Evolutionary conservation across 2,329 filamentous ascomycete genomes (phyloP), one percentile per base, ranked within the genome.

Genomic region (Diaporthe batatas): DNA sequence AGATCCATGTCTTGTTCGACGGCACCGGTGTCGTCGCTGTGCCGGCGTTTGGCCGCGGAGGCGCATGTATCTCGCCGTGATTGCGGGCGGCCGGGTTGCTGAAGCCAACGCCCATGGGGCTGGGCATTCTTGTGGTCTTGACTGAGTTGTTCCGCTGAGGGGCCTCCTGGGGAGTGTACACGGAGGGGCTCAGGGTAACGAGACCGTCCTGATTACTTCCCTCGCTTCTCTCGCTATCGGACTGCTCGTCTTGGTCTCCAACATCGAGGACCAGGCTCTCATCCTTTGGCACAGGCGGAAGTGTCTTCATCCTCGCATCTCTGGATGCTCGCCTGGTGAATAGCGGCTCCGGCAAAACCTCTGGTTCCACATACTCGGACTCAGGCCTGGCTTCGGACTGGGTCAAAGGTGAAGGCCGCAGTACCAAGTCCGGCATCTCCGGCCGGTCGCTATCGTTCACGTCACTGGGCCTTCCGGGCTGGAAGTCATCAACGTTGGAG

Each of bases 401-500:
- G 44, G 75, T 75, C 39, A 83, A 77, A 8, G 81, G 82, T 51
- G 79, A 82, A n/a, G 80, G 81, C 34, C 78, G 78, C 72, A 76
- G 76, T 25, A 73, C 39, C 44, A 47, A 72, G 23, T 74, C 54
- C 21, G 69, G 82, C 73, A 47, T 72, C 23, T 74, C 54, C n/a
- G 69, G 82, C 73, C 82, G 72, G 70, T 81, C 74, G 73, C 34
- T 73, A 8, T 74, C 71, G 11, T 70, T n/a, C 21, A 36, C 44
- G 11, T 67, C 64, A 68, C 36, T 76, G 68, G n/a, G 62, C 70
- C 80, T 77, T 23, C 82, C 77, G 21, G 82, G 82, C 0, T 83
- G 81, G 74, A 89, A 85, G 75, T 89, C 87, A 18, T 86, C 82
- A 42, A 88, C 85, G 70, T 86, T 90, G 34, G 91, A 93, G 71